Evolutionary conservation across 176 grass and related monocot genomes (phyloP).

Genomic region (Panicum miliaceum): DNA sequence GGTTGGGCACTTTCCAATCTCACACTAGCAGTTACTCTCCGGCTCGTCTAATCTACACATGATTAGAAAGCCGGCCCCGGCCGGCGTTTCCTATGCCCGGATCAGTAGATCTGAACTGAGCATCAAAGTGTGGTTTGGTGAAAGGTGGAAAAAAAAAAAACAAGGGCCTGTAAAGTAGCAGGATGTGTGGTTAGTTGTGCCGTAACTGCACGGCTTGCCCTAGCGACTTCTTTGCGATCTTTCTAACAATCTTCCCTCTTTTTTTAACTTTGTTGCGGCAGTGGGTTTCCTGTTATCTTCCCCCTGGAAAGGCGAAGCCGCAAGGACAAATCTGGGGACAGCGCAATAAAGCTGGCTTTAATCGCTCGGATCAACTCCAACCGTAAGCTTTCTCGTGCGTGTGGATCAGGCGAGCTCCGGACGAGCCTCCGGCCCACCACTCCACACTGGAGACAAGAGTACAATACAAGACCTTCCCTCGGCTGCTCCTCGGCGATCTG

Average conservation of each 20-base stretch:
- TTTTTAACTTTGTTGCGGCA: not conserved
- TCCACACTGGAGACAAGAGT: not conserved
- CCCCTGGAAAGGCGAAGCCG: not conserved
- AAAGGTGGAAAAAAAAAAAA: conserved; percentile 6
- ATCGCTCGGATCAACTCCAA: conserved; percentile 33
- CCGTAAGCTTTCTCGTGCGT: conserved; percentile 42
- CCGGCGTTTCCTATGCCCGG: not conserved
- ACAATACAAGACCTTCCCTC: not conserved
- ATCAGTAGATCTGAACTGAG: conserved; percentile 34
- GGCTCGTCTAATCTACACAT: not conserved
- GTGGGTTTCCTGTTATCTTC: not conserved
- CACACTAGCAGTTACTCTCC: not conserved
- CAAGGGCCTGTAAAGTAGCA: not conserved
- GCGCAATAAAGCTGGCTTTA: conserved; percentile 49
- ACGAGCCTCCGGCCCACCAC: not conserved
- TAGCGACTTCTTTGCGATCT: not conserved
- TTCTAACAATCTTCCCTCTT: not conserved
- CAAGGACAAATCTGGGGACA: conserved; percentile 48
- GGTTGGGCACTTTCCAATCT: conserved; percentile 27
- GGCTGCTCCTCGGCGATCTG: no score
- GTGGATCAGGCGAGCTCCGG: not conserved
- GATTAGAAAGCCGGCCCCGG: not conserved
- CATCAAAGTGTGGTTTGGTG: conserved; percentile 43
- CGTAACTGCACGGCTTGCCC: conserved; percentile 1
- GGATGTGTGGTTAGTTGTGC: conserved; percentile 22